Evolutionary conservation across 495 filamentous ascomycete species (phyloP), one percentile per base, ranked within the genome.

Genomic region (Lasiosphaeria ovina): DNA sequence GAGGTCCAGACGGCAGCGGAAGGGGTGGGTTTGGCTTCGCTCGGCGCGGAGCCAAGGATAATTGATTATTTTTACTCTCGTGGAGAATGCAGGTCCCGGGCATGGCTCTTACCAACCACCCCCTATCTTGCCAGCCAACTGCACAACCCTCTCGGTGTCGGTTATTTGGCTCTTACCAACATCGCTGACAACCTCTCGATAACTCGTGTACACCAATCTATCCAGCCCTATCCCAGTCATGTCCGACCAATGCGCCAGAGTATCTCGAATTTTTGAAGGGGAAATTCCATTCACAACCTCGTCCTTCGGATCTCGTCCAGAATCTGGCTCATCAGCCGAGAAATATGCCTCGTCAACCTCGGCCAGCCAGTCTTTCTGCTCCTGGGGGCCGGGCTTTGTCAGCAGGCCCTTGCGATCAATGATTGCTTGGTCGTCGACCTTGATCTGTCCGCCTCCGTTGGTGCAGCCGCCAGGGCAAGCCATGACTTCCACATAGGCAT

Each of bases 401-500:
- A 73, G 76, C 9, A 76, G 60, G 7, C 70, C 69, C 57, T 70
- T 78, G 14, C 77, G 69, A 36, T 78, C 78, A 24, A 82, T 63
- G 6, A 82, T 70, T 2, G 80, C 59, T 14, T 87, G 81, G 71
- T 98, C 94, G 44, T 89, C 89, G 17, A 88, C 85, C 60, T 95
- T 93, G 60, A 98, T 87, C 78, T 98, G 94, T 0, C 94, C 94
- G 31, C 94, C 94, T 0, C 94, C 94, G 69, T 98, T 98, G 52
- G 94, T 98, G 72, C 94, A 98, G 1, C 94, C 94, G 9, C 95
- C 94, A 0, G 94, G 94, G 74, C 94, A 98, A 34, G 94, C 94
- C 94, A 98, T 98, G 38, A 98, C 95, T 69, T 98, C 94, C 10
- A 98, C 90, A 74, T 96, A 98, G 31, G 85, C 85, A 68, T 90